phyloP scores from a whole-genome alignment of 768 basidiomycete species.

The Psilocybe tampanensis region DNA sequence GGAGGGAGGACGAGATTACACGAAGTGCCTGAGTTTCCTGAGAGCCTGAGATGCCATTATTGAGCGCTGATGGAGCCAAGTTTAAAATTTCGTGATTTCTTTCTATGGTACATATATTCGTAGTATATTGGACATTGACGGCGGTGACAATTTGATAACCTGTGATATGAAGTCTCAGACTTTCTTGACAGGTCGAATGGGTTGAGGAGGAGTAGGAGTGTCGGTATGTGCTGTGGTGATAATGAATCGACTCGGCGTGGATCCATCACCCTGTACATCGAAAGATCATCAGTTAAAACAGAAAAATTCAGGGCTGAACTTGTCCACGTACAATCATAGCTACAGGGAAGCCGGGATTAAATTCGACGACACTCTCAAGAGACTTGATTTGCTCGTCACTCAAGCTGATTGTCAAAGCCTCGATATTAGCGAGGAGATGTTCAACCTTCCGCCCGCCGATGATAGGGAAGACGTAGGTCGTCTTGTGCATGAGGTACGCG shows the following conservation, averaged over 20 bases:
- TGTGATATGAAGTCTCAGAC: too few relatives aligned
- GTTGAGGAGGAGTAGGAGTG: neutral
- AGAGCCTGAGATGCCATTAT: too few relatives aligned
- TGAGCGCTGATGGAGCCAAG: too few relatives aligned
- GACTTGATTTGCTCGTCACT: constrained; percentile 47
- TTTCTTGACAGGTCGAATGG: neutral
- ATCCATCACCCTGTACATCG: constrained; percentile 2
- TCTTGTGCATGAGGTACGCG: constrained; percentile 58
- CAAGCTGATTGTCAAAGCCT: constrained; percentile 50
- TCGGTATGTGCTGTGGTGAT: neutral
- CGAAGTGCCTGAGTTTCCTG: too few relatives aligned
- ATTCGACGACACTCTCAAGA: constrained; percentile 44
- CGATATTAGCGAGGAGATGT: constrained; percentile 50
- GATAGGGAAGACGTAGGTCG: constrained; percentile 54
- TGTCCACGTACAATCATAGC: constrained; percentile 36
- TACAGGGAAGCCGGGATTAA: constrained; percentile 49
- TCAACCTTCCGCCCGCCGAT: constrained; percentile 56
- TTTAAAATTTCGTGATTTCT: too few relatives aligned
- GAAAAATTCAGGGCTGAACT: neutral
- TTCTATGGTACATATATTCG: too few relatives aligned
- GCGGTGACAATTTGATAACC: too few relatives aligned
- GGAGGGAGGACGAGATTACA: too few relatives aligned
- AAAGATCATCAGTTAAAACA: neutral
- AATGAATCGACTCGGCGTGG: neutral
- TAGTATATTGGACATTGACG: too few relatives aligned